Base-by-base conservation (phyloP, 305 asterid genomes). In the Fraxinus nigra region DNA sequence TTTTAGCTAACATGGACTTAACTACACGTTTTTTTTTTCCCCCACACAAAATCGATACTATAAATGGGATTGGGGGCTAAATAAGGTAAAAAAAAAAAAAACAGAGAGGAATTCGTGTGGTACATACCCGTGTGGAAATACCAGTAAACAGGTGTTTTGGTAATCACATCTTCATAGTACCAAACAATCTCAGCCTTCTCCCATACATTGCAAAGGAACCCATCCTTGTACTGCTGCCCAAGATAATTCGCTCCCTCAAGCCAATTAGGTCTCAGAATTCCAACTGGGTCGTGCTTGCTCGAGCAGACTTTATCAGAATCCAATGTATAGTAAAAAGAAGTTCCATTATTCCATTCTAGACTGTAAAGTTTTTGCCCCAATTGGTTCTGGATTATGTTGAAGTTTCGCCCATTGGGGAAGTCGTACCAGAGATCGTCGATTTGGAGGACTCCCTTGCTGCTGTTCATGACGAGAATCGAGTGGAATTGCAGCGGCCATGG, bases 401-500 rank as follows among this genome's bases (percentile, higher is more conserved):
- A 87, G 85, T 93, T 93, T 20, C 93, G 79, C 43, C 95, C 90
- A 2, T 87, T 88, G 30, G 94, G 94, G 80, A 84, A 91, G 80
- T 93, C 97, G 80, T 93, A 93, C 94, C 94, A 94, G 40, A 94
- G 90, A 76, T 91, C 98, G 0, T 59, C 82, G 32, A 82, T 80
- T 28, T 87, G 93, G n/a, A 89, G 89, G 14, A 89, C 89, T 7
- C 95, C 94, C 7, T 80, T 75, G 84, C 81, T 89, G 87, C 7
- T 85, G 86, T 89, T 91, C 73, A 87, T 82, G 78, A 82, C 78
- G 18, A 90, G 92, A 46, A 90, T 85, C 2, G 97, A 89, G 87
- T 94, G 97, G 85, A 94, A 94, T 81, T 94, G 96, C 54, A 48
- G 84, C 40, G 98, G 98, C 98, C 97, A 94, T 83, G 90, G 79